phyloP scores from a whole-genome alignment of 805 yeast species.

The Kodamaea kaohsiungensis region DNA sequence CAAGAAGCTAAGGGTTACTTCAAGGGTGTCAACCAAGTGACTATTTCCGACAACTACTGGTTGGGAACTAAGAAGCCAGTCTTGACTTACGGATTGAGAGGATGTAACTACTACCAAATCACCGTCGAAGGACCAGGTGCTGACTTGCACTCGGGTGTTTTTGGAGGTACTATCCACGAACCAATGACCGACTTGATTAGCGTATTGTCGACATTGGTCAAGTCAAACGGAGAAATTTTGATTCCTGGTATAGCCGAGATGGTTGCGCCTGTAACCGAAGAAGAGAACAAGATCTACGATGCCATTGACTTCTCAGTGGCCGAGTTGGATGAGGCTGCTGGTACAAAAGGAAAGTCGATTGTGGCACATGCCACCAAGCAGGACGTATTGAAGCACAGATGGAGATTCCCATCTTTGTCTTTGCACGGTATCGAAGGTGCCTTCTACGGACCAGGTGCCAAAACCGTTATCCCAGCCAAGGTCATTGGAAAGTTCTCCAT shows the following conservation, averaged over 20 bases:
- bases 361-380: conserved; percentile 79
- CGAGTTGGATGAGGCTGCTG: conserved; percentile 86
- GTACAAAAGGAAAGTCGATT: conserved; percentile 51
- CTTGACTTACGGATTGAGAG: conserved; percentile 95
- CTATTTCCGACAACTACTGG: conserved; percentile 98
- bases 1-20: conserved; percentile 79
- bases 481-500: conserved; percentile 94
- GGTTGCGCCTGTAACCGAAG: conserved; percentile 90
- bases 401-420: conserved; percentile 97
- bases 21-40: conserved; percentile 88
- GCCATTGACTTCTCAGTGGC: conserved; percentile 80
- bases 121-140: conserved; percentile 89
- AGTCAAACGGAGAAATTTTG: conserved; percentile 75
- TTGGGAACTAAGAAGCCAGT: conserved; percentile 96
- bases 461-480: conserved; percentile 96
- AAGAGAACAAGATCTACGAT: conserved; percentile 78
- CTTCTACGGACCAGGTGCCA: conserved; percentile 91
- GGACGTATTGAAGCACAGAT: conserved; percentile 92
- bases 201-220: conserved; percentile 76
- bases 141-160: conserved; percentile 94
- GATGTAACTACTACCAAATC: conserved; percentile 90
- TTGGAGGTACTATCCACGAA: conserved; percentile 96
- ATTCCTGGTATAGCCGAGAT: conserved; percentile 89
- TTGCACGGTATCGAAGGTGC: conserved; percentile 98
- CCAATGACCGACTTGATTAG: conserved; percentile 93